Conservation (phyloP, 805 yeast genomes). For the Vanderwaltozyma yarrowii region DNA sequence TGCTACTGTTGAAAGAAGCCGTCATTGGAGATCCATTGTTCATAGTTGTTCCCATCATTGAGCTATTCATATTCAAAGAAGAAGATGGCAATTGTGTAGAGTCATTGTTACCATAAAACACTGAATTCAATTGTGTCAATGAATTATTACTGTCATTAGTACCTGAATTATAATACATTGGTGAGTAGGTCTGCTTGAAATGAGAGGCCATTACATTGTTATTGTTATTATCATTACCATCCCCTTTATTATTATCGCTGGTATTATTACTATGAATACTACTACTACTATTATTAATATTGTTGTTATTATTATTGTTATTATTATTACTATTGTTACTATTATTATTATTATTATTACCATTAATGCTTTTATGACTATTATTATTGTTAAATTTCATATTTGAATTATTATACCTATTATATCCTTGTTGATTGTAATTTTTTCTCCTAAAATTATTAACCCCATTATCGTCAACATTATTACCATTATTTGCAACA, state of each 20-base stretch:
- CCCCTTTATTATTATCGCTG: background rate
- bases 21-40: constrained; percentile 1
- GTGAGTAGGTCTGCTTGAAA: constrained; percentile 19
- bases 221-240: background rate
- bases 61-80: background rate
- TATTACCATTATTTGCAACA: background rate
- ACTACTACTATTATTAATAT: constrained; percentile 7
- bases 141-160: constrained; percentile 1
- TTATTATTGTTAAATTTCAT: constrained; percentile 7
- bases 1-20: background rate
- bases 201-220: constrained; percentile 10
- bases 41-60: constrained; percentile 3
- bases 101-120: background rate
- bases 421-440: constrained; percentile 1
- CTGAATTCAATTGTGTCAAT: background rate
- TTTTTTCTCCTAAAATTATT: background rate
- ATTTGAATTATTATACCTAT: constrained; percentile 5
- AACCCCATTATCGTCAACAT: background rate
- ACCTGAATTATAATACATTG: constrained; percentile 10
- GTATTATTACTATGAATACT: constrained; percentile 8
- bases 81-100: background rate
- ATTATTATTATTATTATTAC: constrained; percentile 1
- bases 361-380: constrained; percentile 7
- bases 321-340: constrained; percentile 2
- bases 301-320: constrained; percentile 4